Evolutionary conservation across 1,284 basidiomycete species (phyloP), one percentile per base, ranked within the genome.

Genomic region (Boletus subluridellus): DNA sequence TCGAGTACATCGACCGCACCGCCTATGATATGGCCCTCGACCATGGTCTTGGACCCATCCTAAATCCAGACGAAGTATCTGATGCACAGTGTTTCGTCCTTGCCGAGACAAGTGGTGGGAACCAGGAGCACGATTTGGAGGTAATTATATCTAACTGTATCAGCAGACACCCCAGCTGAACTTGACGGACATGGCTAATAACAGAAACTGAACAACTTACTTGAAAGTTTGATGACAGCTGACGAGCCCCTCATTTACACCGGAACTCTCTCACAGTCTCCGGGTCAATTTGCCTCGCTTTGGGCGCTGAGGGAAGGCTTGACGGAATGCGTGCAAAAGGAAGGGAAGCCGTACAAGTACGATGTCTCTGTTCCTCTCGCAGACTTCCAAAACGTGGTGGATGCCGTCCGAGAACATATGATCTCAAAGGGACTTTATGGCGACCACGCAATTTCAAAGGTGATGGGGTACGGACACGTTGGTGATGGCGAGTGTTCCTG

Each of bases 281-380:
- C 93, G 24, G 86, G 89, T 0, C 97, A 99, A 71, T 92, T 98
- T 66, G 83, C 88, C 1, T 89, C 89, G 0, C 77, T 99, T 3
- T 99, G 97, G 97, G 86, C 89, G 1, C 80, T 99, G 17, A 89
- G 97, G n/a, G 97, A 99, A 76, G 87, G 90, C 42, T 83, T 99
- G 26, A 89, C 97, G 3, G 97, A 99, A 74, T 92, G 95, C 1
- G 85, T 93, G 3, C 92, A 92, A 30, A 98, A 98, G 74, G 89
- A 94, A 71, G 97, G 97, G 48, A 94, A 94, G 65, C 89, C 91
- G 6, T 99, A 97, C 81, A 99, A 99, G 78, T 99, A 99, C 74
- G 97, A 99, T 69, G 84, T 99, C 44, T 95, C 93, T 21, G 86
- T 99, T 37, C 96, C 96, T 3, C 81, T 97, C 5, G 80, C 84